phyloP scores from a whole-genome alignment of 2,329 filamentous ascomycete species.

The Coniosporium tulheliwenetii region DNA sequence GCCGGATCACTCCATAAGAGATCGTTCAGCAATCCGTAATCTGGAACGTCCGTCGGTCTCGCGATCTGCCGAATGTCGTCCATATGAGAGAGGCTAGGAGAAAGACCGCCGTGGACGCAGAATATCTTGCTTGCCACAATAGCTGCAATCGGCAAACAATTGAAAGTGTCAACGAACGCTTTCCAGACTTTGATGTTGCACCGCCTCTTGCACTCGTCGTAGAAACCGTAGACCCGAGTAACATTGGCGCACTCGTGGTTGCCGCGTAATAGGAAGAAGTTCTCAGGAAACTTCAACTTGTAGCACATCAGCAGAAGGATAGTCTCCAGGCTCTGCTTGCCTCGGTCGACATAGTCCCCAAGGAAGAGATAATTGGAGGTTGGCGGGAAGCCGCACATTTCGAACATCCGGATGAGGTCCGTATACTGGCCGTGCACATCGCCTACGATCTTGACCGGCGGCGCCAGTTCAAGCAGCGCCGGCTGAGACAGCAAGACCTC shows the following conservation, averaged over 20 bases:
- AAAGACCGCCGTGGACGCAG: constrained; percentile 89
- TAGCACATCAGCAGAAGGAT: constrained; percentile 88
- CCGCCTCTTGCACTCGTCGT: constrained; percentile 97
- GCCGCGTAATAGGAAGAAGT: constrained; percentile 96
- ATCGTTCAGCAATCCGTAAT: constrained; percentile 91
- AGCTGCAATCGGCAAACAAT: constrained; percentile 92
- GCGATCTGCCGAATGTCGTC: constrained; percentile 95
- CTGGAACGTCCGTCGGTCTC: constrained; percentile 88
- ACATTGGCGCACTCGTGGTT: constrained; percentile 99
- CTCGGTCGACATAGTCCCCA: constrained; percentile 90
- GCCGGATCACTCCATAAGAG: constrained; percentile 94
- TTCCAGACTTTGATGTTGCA: constrained; percentile 99
- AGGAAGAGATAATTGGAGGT: constrained; percentile 86
- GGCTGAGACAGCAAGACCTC: constrained; percentile 87
- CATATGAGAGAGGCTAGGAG: constrained; percentile 87
- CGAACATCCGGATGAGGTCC: constrained; percentile 89
- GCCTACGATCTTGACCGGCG: constrained; percentile 94
- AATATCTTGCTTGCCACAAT: constrained; percentile 89
- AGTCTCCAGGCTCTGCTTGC: constrained; percentile 90
- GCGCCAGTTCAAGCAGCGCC: constrained; percentile 77
- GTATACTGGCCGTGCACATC: constrained; percentile 96
- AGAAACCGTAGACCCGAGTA: constrained; percentile 98
- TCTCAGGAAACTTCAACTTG: constrained; percentile 93
- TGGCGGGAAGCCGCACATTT: constrained; percentile 95
- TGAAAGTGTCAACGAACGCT: constrained; percentile 99